phyloP scores from a whole-genome alignment of 2,329 filamentous ascomycete genomes.

The Fusarium tanahbumbuense region DNA sequence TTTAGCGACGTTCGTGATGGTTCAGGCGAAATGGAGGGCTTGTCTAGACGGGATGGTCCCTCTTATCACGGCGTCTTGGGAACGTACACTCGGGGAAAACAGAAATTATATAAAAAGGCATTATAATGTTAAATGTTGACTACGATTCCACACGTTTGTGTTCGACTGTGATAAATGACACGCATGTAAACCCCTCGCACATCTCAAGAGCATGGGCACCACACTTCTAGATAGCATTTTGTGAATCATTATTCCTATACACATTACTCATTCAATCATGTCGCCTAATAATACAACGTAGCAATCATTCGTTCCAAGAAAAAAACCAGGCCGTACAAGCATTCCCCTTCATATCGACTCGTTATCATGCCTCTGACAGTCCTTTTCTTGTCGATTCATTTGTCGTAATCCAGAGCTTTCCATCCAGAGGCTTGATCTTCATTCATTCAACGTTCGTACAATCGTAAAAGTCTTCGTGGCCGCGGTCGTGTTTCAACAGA shows the following conservation, averaged over 20 bases:
- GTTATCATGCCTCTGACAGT: slow-evolving; percentile 14
- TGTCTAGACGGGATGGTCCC: slow-evolving; percentile 1
- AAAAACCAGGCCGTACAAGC: slow-evolving; percentile 20
- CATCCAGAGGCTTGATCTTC: slow-evolving; percentile 16
- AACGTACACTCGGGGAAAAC: slow-evolving; percentile 11
- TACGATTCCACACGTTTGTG: neutral
- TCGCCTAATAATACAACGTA: slow-evolving; percentile 14
- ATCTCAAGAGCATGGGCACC: neutral
- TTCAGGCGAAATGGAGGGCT: slow-evolving; percentile 3
- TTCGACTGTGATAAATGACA: neutral
- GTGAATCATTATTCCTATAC: neutral
- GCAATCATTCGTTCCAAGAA: slow-evolving; percentile 10
- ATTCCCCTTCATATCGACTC: slow-evolving; percentile 11
- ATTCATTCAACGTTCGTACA: slow-evolving; percentile 18
- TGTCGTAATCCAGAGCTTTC: slow-evolving; percentile 1
- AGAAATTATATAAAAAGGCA: slow-evolving; percentile 13
- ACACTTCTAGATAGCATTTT: neutral
- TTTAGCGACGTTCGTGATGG: slow-evolving; percentile 2
- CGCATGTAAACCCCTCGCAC: neutral
- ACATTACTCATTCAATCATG: slow-evolving; percentile 8
- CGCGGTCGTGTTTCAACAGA: neutral
- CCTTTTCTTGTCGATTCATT: slow-evolving; percentile 4
- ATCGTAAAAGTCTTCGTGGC: slow-evolving; percentile 4
- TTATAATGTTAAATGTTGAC: neutral
- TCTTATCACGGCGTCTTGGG: slow-evolving; percentile 13